Conservation (phyloP, 2,329 filamentous ascomycete genomes). For the Calonectria ilicicola region DNA sequence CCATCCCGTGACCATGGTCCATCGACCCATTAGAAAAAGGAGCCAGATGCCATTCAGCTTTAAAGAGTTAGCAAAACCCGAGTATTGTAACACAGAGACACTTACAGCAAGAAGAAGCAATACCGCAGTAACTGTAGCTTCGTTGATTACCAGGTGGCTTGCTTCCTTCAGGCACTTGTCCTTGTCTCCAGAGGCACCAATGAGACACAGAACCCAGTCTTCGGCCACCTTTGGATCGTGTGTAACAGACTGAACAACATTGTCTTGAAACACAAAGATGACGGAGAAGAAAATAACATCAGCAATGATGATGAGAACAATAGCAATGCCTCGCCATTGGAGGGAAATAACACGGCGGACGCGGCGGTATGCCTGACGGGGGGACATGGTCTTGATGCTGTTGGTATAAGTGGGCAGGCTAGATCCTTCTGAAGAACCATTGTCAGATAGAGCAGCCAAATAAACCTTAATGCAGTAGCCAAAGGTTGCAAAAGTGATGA, state of each 20-base stretch:
- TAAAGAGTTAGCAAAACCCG: conserved; percentile 22
- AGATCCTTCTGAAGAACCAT: conserved; percentile 78
- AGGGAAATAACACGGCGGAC: conserved; percentile 88
- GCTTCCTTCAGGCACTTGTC: conserved; percentile 73
- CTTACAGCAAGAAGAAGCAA: conserved; percentile 84
- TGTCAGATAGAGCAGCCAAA: conserved; percentile 83
- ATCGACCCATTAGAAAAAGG: conserved; percentile 82
- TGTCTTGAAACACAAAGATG: conserved; percentile 89
- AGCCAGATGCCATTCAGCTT: conserved; percentile 89
- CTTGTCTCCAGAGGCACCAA: conserved; percentile 66
- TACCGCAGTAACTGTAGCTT: conserved; percentile 83
- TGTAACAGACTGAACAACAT: conserved; percentile 71
- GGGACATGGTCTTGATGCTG: conserved; percentile 82
- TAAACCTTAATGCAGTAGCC: conserved; percentile 97
- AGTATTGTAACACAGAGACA: conserved; percentile 25
- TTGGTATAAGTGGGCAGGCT: conserved; percentile 77
- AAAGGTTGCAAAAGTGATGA: conserved; percentile 88
- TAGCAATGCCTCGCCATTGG: conserved; percentile 93
- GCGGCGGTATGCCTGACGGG: conserved; percentile 88
- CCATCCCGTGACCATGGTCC: conserved; percentile 91
- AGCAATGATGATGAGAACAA: conserved; percentile 88
- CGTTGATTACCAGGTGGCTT: conserved; percentile 73
- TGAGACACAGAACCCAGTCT: conserved; percentile 81
- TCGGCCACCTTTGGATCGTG: conserved; percentile 65
- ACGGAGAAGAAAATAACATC: conserved; percentile 96